Percentiles rank a stretch among this genome's conserved stretches.
phyloP scores from a whole-genome alignment of 805 yeast genomes.

The Wickerhamomyces xylosicus region DNA sequence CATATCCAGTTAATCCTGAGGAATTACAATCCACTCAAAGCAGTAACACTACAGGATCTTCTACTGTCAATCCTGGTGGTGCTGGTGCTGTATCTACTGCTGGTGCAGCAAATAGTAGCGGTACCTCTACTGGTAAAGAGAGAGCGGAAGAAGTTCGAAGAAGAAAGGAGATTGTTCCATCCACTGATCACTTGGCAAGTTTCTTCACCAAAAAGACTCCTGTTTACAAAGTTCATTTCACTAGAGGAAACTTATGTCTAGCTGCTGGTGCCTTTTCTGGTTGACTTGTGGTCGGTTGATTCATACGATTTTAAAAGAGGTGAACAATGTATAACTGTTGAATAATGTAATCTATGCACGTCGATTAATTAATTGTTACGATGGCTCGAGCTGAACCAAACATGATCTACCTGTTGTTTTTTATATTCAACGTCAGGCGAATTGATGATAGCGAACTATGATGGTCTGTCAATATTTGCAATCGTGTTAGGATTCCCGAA shows the following conservation, averaged over 20 bases:
- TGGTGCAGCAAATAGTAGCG: slow-evolving; percentile 12
- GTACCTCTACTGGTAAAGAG: slow-evolving; percentile 16
- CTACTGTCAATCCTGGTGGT: slow-evolving; percentile 15
- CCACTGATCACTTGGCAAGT: slow-evolving; percentile 86
- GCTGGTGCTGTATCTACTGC: slow-evolving; percentile 2
- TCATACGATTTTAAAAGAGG: too few relatives aligned
- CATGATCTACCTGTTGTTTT: too few relatives aligned
- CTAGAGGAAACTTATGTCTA: slow-evolving; percentile 79
- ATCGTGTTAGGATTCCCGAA: too few relatives aligned
- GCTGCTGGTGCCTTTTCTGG: slow-evolving; percentile 79
- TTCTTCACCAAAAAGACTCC: slow-evolving; percentile 92
- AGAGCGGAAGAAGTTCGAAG: slow-evolving; percentile 39
- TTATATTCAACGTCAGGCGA: too few relatives aligned
- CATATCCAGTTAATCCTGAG: slow-evolving; percentile 32
- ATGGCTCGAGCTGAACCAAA: too few relatives aligned
- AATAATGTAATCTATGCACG: too few relatives aligned
- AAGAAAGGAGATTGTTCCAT: slow-evolving; percentile 65
- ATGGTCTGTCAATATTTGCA: too few relatives aligned
- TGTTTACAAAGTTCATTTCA: slow-evolving; percentile 85
- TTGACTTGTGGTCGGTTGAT: too few relatives aligned
- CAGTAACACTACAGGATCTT: slow-evolving; percentile 16
- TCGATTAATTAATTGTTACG: too few relatives aligned
- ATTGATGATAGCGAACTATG: too few relatives aligned
- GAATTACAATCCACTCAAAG: slow-evolving; percentile 7
- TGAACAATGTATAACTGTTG: too few relatives aligned